Base-by-base conservation (phyloP, 1,284 basidiomycete species). In the Butyriboletus appendiculatus region DNA sequence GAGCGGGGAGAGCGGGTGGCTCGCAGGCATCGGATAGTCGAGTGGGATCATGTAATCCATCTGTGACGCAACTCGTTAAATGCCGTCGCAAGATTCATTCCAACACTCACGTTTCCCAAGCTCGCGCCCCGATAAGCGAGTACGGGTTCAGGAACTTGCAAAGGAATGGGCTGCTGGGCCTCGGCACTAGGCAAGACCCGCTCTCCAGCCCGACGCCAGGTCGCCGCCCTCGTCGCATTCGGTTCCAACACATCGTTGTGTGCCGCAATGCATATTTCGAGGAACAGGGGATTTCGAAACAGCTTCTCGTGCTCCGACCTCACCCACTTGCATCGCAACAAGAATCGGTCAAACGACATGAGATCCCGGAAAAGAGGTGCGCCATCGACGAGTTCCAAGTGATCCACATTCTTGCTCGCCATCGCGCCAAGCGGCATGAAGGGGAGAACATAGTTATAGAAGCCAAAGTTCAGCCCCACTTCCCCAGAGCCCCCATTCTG, bases 341-440 rank as follows among this genome's bases (percentile, higher is more conserved):
- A 58, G 63, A 84, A 84, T 5, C 80, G 74, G 18, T 64, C 59
- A 4, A 56, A 66, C 4, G 79, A 76, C 44, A 85, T 67, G 16
- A 84, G 62, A 7, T 69, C 59, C 3, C 59, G 55, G 50, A 76
- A 75, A 1, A 69, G 56, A 1, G 81, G 81, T 33, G 78, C 60
- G 3, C 62, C 61, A 45, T 72, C 66, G 2, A 71, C 74, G 4
- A 69, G 69, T 22, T 56, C 58, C 20, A 75, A 53, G 28, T 58
- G 59, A 3, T 20, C 34, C 4, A 35, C 18, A 5, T 51, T 46
- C 18, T 30, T 38, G 28, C 15, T 37, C 20, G 46, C 32, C 15
- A 64, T 58, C 4, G 59, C 50, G 4, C 76, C 76, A 20, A 80
- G 62, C 3, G 83, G 81, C 72, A 82, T 79, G 60, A 76, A 79